Evolutionary conservation across 768 basidiomycete species (phyloP), one percentile per base, ranked within the genome.

Genomic region (Coprinopsis sp.): DNA sequence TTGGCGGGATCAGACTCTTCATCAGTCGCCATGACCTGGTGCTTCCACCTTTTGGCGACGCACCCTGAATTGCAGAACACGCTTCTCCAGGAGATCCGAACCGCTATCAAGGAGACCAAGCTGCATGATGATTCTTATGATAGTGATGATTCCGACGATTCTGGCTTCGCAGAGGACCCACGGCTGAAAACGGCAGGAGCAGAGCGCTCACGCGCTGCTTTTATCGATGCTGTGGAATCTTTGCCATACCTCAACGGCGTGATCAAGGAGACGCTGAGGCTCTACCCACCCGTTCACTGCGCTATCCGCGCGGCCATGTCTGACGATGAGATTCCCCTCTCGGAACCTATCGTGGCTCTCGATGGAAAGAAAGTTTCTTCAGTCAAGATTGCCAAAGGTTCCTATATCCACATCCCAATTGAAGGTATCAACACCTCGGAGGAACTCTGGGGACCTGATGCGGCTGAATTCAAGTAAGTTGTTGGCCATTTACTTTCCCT

Each of bases 1-100:
- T 76, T 82, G 33, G 80, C 75, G 2, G 83, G 84, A 11, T 78
- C 82, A 21, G 81, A 84, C 54, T 73, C 79, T 2, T 76, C 78
- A 24, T 68, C 78, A 5, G 65, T 81, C 6, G 72, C 78, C 16
- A 63, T 83, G 21, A 65, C 78, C 5, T 85, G 79, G 78, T 76
- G 74, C 44, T 61, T 84, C 1, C 73, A 80, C 58, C 62, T 71
- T 46, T 74, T 87, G 25, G 67, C 81, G 7, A 62, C 65, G n/a
- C 57, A 80, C 51, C 74, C 76, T 3, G 71, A 73, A 4, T 54
- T 80, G 11, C 84, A 87, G 57, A 69, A 54, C 7, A 71, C 70
- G 6, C 68, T 87, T 2, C 73, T 82, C 11, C 66, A 74, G 10
- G 84, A 87, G 52, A 58, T 73, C 22, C 33, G 41, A 24, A 46